These are phyloP conservation scores for Akebia trifoliata DNA, from an alignment of 164 flowering plant genomes.

Conservation along the genomic window DNA sequence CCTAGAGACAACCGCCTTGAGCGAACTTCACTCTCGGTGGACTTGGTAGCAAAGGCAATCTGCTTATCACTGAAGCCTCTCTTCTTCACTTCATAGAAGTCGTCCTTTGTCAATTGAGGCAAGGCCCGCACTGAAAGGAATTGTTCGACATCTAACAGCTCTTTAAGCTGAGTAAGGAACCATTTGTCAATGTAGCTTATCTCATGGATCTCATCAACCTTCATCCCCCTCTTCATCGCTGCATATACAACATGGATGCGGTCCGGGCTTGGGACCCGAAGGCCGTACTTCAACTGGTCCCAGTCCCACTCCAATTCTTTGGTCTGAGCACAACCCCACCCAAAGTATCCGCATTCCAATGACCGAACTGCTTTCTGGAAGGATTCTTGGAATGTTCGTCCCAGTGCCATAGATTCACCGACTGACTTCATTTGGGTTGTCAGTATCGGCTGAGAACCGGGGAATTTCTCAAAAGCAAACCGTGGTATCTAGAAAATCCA, in stretches of 20 bases:
- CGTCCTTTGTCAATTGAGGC: constrained; percentile 59
- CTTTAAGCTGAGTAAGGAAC: constrained; percentile 89
- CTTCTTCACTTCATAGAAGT: constrained; percentile 73
- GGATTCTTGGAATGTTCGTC: constrained; percentile 98
- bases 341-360: constrained; percentile 72
- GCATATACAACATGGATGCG: constrained; percentile 89
- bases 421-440: constrained; percentile 99
- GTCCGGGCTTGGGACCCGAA: constrained; percentile 88
- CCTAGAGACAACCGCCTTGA: constrained; percentile 62
- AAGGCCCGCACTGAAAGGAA: constrained; percentile 46
- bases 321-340: constrained; percentile 81
- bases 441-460: constrained; percentile 79
- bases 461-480: constrained; percentile 97
- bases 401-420: constrained; percentile 94
- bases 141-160: constrained; percentile 82
- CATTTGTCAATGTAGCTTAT: constrained; percentile 78
- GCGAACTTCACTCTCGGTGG: constrained; percentile 73
- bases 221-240: constrained; percentile 92
- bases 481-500: constrained; percentile 77
- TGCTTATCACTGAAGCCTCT: constrained; percentile 96
- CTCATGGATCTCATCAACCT: constrained; percentile 78
- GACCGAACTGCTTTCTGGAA: constrained; percentile 95
- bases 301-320: constrained; percentile 87
- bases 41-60: constrained; percentile 83
- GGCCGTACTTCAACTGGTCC: constrained; percentile 80